A percentile compares a stretch with the other conserved stretches of the same genome.
Evolutionary conservation across 306 rosid genomes (phyloP).

Genomic region (Fragaria iinumae): DNA sequence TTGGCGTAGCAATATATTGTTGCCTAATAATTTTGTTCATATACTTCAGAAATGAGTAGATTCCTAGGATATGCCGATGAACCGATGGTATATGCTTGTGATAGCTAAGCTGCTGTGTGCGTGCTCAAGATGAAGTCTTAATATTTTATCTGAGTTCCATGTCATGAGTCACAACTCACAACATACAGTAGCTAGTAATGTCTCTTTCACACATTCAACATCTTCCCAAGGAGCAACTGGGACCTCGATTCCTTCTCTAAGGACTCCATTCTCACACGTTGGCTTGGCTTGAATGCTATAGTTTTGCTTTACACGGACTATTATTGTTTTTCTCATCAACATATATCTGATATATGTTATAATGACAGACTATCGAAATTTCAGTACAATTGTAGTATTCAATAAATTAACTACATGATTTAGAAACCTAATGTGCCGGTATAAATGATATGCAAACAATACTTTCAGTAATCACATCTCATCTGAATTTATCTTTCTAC

Average conservation of each 20-base stretch:
- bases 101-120: not conserved
- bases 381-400: too few relatives aligned
- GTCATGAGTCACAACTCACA: not conserved
- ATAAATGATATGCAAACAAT: too few relatives aligned
- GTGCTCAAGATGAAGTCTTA: conserved; percentile 4
- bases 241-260: not conserved
- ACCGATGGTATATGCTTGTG: not conserved
- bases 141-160: not conserved
- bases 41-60: not conserved
- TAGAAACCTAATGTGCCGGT: too few relatives aligned
- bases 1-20: not conserved
- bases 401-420: too few relatives aligned
- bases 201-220: not conserved
- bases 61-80: conserved; percentile 8
- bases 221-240: not conserved
- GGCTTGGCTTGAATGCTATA: not conserved
- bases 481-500: too few relatives aligned
- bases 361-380: too few relatives aligned
- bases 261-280: not conserved
- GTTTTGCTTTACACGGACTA: not conserved
- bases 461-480: too few relatives aligned
- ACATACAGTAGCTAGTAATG: not conserved
- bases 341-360: too few relatives aligned
- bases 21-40: not conserved
- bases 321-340: too few relatives aligned